A percentile compares a stretch with the other conserved stretches of the same genome.
Conservation (phyloP, 1,139 yeast genomes). For the Pichia sp. region DNA sequence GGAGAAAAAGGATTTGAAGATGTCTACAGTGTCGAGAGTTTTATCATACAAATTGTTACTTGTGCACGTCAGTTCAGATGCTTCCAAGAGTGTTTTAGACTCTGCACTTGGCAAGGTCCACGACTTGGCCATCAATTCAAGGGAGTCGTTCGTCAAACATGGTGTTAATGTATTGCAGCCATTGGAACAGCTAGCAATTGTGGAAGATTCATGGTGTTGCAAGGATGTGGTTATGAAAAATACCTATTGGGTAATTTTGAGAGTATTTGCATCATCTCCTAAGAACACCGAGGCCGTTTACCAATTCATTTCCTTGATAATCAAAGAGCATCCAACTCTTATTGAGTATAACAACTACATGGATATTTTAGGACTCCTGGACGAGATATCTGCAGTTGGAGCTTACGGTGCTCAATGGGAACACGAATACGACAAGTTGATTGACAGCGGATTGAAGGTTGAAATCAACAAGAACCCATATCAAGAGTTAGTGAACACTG, state of each 20-base stretch:
- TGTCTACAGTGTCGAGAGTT: constrained; percentile 25
- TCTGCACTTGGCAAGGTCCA: constrained; percentile 32
- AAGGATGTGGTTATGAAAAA: constrained; percentile 38
- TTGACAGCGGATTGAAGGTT: constrained; percentile 40
- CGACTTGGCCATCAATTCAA: constrained; percentile 32
- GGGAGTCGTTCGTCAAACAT: constrained; percentile 40
- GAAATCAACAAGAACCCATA: constrained; percentile 44
- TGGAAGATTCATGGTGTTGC: constrained; percentile 46
- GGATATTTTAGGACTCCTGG: constrained; percentile 64
- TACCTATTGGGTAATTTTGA: constrained; percentile 60
- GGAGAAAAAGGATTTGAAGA: constrained; percentile 15
- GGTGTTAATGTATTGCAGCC: constrained; percentile 55
- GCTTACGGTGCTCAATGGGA: constrained; percentile 78
- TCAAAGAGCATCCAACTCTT: constrained; percentile 37
- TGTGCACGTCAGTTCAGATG: constrained; percentile 33
- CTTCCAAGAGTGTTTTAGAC: constrained; percentile 24
- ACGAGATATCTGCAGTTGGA: constrained; percentile 79
- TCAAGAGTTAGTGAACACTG: constrained; percentile 51
- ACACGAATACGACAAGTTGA: constrained; percentile 48
- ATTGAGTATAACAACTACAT: constrained; percentile 52
- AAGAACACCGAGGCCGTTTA: constrained; percentile 48
- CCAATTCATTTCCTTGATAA: constrained; percentile 44
- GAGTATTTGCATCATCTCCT: constrained; percentile 55
- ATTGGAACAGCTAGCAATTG: constrained; percentile 44
- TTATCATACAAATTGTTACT: constrained; percentile 42